Evolutionary conservation across 768 basidiomycete genomes (phyloP).

Genomic region (Lactarius pseudohatsudake): DNA sequence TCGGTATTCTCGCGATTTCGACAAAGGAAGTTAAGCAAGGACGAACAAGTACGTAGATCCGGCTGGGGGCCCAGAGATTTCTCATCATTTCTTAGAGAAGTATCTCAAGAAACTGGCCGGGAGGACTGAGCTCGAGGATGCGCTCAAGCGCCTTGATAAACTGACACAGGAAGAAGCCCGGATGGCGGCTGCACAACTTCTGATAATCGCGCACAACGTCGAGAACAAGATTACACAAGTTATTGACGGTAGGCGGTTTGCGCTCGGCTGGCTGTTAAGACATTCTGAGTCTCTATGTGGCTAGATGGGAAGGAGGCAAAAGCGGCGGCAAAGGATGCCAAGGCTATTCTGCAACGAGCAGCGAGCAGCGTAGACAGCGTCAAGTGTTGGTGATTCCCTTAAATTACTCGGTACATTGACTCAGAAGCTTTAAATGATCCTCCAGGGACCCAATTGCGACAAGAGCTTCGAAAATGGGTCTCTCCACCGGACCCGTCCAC

Average conservation of each 20-base stretch:
- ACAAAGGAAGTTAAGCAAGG: background rate
- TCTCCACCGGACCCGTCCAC: conserved; percentile 1
- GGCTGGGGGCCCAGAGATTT: background rate
- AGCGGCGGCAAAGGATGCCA: background rate
- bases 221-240: background rate
- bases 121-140: too few species aligned
- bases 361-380: background rate
- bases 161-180: too few species aligned
- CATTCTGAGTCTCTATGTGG: background rate
- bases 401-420: too few species aligned
- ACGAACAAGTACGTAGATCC: background rate
- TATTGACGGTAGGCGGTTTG: background rate
- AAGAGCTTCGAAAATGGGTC: background rate
- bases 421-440: too few species aligned
- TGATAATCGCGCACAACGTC: too few species aligned
- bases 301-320: background rate
- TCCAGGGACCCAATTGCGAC: background rate
- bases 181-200: too few species aligned
- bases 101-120: too few species aligned
- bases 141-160: too few species aligned
- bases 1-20: background rate
- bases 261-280: background rate
- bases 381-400: conserved; percentile 1
- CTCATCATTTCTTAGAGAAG: background rate
- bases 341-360: background rate